These are phyloP conservation scores for Trichoderma polysporum DNA, from an alignment of 2,329 filamentous ascomycete genomes.

Conservation along the genomic window DNA sequence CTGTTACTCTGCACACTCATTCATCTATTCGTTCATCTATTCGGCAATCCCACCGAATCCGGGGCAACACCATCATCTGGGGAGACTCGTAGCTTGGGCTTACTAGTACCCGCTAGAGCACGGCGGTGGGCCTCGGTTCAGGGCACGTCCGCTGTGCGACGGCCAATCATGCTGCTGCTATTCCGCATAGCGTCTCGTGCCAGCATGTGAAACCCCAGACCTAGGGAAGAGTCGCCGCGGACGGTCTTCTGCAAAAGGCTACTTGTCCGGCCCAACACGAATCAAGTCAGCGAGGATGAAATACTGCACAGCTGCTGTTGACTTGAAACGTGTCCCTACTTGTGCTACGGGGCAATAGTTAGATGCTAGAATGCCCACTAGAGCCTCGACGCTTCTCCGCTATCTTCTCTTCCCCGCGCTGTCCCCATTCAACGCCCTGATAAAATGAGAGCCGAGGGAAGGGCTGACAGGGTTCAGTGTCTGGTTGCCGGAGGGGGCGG, in stretches of 20 bases:
- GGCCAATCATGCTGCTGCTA: conserved; percentile 2
- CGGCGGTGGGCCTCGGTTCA: conserved; percentile 12
- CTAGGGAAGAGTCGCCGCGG: background rate
- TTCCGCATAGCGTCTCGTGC: background rate
- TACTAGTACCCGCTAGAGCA: background rate
- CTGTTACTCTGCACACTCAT: background rate
- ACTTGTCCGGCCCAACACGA: background rate
- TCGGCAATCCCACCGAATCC: background rate
- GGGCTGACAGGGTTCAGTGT: background rate
- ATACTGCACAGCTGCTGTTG: background rate
- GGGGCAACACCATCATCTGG: conserved; percentile 1
- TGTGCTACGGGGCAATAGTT: background rate
- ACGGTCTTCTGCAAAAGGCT: background rate
- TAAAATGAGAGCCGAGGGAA: conserved; percentile 1
- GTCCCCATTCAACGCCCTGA: background rate
- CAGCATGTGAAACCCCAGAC: conserved; percentile 11
- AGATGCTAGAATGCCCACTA: background rate
- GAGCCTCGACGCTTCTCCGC: background rate
- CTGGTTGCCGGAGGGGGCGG: background rate
- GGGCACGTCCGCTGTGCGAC: background rate
- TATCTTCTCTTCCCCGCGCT: background rate
- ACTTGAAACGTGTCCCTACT: background rate
- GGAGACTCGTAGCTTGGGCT: background rate
- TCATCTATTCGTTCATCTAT: background rate
- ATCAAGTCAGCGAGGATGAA: background rate